Evolutionary conservation across 139 green algal genomes (phyloP), one percentile per base, ranked within the genome.

Genomic region (Diplosphaera chodatii): DNA sequence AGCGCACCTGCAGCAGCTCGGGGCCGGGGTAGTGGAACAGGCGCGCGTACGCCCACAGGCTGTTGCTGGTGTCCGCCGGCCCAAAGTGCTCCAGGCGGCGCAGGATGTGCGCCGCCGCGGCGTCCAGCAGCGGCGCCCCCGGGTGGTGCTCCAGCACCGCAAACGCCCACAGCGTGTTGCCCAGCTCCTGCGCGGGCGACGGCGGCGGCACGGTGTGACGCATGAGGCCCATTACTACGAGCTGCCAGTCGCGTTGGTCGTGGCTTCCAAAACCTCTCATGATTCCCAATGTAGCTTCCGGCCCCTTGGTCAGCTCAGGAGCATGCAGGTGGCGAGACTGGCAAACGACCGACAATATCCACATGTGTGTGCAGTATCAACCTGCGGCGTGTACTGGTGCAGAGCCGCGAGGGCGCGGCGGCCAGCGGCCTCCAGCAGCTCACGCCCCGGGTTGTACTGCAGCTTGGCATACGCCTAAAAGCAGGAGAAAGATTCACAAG

Each of bases 381-480:
- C 66, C 66, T 87, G 83, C 20, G 74, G 76, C 74, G 83, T 88
- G 74, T 79, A 88, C 63, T 83, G 73, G n/a, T 68, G 55, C 67
- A 88, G 65, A 29, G 64, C 68, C 15, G 20, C 30, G 30, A 65
- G 30, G 4, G 74, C 77, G 30, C 63, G 65, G 37, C 32, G 62
- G 2, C 63, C 83, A 8, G 85, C 64, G 0, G 55, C 62, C 32
- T 78, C 74, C 71, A 88, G 75, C 68, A 87, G 55, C 56, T 74
- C 63, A 2, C 32, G 33, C 22, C 68, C 66, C 2, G 76, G 76
- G 27, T 74, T 72, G 41, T 74, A 82, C 30, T 83, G 77, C 41
- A 87, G 77, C 81, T 88, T 88, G 65, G 80, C 78, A 73, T 83
- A 87, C 4, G 83, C 68, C 63, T 83, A 33, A 10, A 59, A 59